A percentile compares a stretch with the other conserved stretches of the same genome.
Conservation (phyloP, 2,329 filamentous ascomycete species). For the Fusarium secorum region DNA sequence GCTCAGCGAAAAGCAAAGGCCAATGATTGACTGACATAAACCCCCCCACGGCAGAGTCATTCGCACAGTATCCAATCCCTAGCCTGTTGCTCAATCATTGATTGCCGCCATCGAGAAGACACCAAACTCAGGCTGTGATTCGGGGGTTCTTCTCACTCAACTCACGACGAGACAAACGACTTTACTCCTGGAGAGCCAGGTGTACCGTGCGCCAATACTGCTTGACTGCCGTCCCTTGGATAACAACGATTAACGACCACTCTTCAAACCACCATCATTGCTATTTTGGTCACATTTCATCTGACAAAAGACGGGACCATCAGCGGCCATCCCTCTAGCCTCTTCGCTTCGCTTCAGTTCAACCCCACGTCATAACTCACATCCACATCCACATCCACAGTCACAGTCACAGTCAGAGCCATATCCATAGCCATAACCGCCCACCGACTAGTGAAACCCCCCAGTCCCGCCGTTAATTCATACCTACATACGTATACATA, state of each 20-base stretch:
- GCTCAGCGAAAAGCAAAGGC: neutral
- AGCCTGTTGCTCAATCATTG: slow-evolving; percentile 1
- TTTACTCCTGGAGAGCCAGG: neutral
- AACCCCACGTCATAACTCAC: slow-evolving; percentile 31
- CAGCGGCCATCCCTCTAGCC: slow-evolving; percentile 7
- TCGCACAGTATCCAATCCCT: slow-evolving; percentile 7
- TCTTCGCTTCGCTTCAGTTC: slow-evolving; percentile 16
- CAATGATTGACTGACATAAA: slow-evolving; percentile 31
- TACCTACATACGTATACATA: slow-evolving; percentile 16
- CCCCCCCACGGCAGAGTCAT: slow-evolving; percentile 32
- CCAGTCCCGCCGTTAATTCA: slow-evolving; percentile 12
- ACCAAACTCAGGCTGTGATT: slow-evolving; percentile 6
- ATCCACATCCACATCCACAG: neutral
- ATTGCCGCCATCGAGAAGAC: slow-evolving; percentile 3
- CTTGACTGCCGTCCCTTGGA: neutral
- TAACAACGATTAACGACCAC: neutral
- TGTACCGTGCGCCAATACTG: neutral
- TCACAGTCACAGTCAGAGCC: neutral
- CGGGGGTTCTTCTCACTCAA: slow-evolving; percentile 3
- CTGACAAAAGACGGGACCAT: slow-evolving; percentile 13
- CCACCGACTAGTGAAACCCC: slow-evolving; percentile 21
- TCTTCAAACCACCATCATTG: neutral
- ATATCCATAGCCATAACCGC: slow-evolving; percentile 18
- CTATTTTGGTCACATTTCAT: slow-evolving; percentile 8
- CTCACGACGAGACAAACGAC: slow-evolving; percentile 14